phyloP scores from a whole-genome alignment of 495 filamentous ascomycete genomes.

The Jackrogersella multiformis region DNA sequence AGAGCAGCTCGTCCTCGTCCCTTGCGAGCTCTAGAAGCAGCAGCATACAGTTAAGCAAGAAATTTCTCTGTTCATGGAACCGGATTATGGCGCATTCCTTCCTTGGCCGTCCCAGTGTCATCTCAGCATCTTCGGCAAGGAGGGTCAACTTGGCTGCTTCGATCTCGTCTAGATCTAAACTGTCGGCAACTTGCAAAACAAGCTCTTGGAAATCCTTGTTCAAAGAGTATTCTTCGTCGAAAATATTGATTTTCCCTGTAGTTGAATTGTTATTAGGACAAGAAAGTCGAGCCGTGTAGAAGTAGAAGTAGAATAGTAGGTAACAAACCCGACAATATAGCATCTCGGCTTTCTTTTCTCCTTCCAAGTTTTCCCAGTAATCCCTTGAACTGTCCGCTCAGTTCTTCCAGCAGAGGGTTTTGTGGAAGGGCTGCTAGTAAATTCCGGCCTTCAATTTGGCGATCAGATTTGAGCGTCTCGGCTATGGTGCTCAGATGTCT shows the following conservation, averaged over 20 bases:
- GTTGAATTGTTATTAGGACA: slow-evolving; percentile 48
- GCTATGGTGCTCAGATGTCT: slow-evolving; percentile 76
- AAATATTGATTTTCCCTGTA: slow-evolving; percentile 74
- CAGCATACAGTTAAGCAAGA: slow-evolving; percentile 82
- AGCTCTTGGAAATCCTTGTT: slow-evolving; percentile 87
- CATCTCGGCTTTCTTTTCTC: slow-evolving; percentile 69
- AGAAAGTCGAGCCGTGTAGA: neutral
- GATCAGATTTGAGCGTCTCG: slow-evolving; percentile 61
- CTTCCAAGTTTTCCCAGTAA: slow-evolving; percentile 79
- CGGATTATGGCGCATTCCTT: slow-evolving; percentile 78
- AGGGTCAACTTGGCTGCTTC: slow-evolving; percentile 79
- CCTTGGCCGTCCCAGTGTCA: slow-evolving; percentile 71
- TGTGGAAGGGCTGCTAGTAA: slow-evolving; percentile 36
- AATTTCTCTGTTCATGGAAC: slow-evolving; percentile 83
- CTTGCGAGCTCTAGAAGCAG: slow-evolving; percentile 73
- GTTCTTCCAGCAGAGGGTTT: slow-evolving; percentile 70
- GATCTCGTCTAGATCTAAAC: slow-evolving; percentile 87
- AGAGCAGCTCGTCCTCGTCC: slow-evolving; percentile 62
- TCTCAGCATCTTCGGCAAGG: slow-evolving; percentile 69
- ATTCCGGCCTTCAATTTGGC: slow-evolving; percentile 68
- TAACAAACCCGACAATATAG: slow-evolving; percentile 57
- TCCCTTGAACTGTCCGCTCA: slow-evolving; percentile 75
- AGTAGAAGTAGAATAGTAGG: slow-evolving; percentile 52
- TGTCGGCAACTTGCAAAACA: slow-evolving; percentile 81
- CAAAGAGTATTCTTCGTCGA: slow-evolving; percentile 77